Percentiles rank a stretch among this genome's conserved stretches.
phyloP scores from a whole-genome alignment of 2,329 filamentous ascomycete genomes.

The Mycosphaerella sp. region DNA sequence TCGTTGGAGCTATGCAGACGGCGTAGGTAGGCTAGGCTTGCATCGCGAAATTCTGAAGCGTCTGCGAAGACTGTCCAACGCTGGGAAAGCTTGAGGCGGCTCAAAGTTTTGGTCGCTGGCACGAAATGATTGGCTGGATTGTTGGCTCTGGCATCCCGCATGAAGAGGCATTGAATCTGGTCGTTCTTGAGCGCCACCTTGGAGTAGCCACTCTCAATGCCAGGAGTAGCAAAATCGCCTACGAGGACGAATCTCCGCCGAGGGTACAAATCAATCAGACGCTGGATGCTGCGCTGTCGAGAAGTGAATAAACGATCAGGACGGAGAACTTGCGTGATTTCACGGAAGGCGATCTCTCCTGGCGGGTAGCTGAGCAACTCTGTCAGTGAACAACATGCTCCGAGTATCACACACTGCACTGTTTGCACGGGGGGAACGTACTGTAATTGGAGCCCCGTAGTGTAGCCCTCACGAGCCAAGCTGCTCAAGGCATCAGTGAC shows the following conservation, averaged over 20 bases:
- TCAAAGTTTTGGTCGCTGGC: conserved; percentile 4
- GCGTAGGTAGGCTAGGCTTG: neutral
- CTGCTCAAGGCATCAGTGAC: conserved; percentile 23
- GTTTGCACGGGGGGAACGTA: neutral
- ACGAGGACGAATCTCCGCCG: conserved; percentile 24
- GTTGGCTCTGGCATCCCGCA: conserved; percentile 22
- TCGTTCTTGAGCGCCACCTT: conserved; percentile 12
- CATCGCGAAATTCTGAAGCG: neutral
- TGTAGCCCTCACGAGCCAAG: conserved; percentile 12
- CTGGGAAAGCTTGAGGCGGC: neutral
- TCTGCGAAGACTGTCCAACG: conserved; percentile 6
- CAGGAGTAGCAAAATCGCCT: conserved; percentile 24
- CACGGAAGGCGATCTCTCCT: conserved; percentile 25
- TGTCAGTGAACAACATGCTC: neutral
- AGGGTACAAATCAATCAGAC: conserved; percentile 23
- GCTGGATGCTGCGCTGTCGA: conserved; percentile 15
- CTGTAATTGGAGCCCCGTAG: conserved; percentile 1
- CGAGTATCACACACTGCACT: neutral
- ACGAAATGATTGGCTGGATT: conserved; percentile 21
- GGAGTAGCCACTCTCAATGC: conserved; percentile 18
- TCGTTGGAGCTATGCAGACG: neutral
- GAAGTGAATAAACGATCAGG: conserved; percentile 15
- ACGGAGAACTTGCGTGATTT: conserved; percentile 4
- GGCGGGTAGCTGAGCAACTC: conserved; percentile 19
- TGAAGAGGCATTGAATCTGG: conserved; percentile 26